Evolutionary conservation across 352 stramenopile species (phyloP).

Genomic region (Phytophthora cryptogea): DNA sequence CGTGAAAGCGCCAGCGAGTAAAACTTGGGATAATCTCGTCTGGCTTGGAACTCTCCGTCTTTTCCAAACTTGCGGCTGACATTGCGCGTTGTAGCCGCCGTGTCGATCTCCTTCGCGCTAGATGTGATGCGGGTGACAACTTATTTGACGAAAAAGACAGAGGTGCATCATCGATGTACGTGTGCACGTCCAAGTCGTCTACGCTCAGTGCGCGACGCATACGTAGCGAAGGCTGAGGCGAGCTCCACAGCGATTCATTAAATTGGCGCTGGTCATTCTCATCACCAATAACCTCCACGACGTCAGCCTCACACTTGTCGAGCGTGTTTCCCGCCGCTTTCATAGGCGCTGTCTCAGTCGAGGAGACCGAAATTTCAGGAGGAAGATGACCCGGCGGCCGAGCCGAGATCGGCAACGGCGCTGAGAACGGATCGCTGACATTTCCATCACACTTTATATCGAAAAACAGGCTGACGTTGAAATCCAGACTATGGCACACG

Average conservation of each 20-base stretch:
- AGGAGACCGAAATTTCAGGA: slow-evolving; percentile 1
- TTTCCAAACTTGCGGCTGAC: slow-evolving; percentile 33
- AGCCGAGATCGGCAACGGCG: slow-evolving; percentile 67
- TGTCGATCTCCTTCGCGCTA: slow-evolving; percentile 23
- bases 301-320: slow-evolving; percentile 16
- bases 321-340: background rate
- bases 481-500: slow-evolving; percentile 81
- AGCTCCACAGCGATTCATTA: slow-evolving; percentile 9
- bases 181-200: slow-evolving; percentile 25
- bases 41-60: slow-evolving; percentile 40
- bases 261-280: slow-evolving; percentile 14
- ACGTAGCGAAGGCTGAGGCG: slow-evolving; percentile 2
- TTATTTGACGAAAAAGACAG: slow-evolving; percentile 21
- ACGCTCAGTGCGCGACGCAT: slow-evolving; percentile 33
- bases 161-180: slow-evolving; percentile 18
- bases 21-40: slow-evolving; percentile 29
- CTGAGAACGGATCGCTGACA: slow-evolving; percentile 70
- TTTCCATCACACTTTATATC: slow-evolving; percentile 68
- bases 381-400: slow-evolving; percentile 31
- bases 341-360: background rate
- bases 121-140: slow-evolving; percentile 25
- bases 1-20: slow-evolving; percentile 67
- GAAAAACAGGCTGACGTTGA: slow-evolving; percentile 82
- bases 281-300: slow-evolving; percentile 11
- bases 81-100: slow-evolving; percentile 36